Evolutionary conservation across 1,139 yeast species (phyloP), one percentile per base, ranked within the genome.

Genomic region (Protomyces inouyei): DNA sequence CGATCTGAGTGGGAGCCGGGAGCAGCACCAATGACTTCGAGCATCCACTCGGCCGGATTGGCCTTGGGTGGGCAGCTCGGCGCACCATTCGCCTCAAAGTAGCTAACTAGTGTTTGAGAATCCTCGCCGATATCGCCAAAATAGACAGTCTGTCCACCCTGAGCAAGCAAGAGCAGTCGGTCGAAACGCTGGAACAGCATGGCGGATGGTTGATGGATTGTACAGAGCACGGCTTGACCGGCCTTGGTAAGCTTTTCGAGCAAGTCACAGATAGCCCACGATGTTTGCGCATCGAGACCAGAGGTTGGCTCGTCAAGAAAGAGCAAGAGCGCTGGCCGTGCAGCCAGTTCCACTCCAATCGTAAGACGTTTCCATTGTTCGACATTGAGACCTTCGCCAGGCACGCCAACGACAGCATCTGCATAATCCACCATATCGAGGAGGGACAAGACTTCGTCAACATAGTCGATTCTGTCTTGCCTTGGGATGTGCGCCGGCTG

Each of bases 1-100:
- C 75, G 75, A 28, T 72, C 69, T 25, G 79, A 76, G 6, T 43
- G 48, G 23, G 23, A 10, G 16, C 54, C 54, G 53, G 75, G 69
- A 25, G 86, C 85, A 64, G 86, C 87, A 36, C 87, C 87, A 72
- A 84, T 83, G 68, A 83, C 82, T 68, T 84, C 83, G 71, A 85
- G 76, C 70, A 85, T 84, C 72, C 83, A 84, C 73, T 85, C 88
- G 43, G 88, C 88, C 51, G 88, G 88, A 68, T 85, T 85, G 69
- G 83, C 87, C 46, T 75, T 72, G 8, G 73, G 73, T 51, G 77
- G 79, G 75, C 84, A 82, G n/a, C 23, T 10, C 64, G 76, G 73
- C n/a, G 83, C 83, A 59, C 82, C 80, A 68, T 84, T 77, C 69
- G 79, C 78, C 72, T 84, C 87, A 69, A 85, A 85, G 71, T 85